These are phyloP conservation scores for Silene vulgaris DNA, from an alignment of 179 eudicot species.

Conservation along the genomic window DNA sequence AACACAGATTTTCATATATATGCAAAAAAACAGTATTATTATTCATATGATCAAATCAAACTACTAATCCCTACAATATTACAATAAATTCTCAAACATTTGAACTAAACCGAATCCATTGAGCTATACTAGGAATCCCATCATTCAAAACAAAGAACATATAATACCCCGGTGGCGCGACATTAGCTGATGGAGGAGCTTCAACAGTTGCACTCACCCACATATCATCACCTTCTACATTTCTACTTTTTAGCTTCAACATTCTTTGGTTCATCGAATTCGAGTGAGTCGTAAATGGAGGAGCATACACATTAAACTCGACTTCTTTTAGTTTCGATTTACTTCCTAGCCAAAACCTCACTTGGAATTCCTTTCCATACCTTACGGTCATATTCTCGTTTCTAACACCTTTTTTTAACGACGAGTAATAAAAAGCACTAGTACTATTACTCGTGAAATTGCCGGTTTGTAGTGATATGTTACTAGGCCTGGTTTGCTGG, in stretches of 20 bases:
- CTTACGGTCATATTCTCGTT: constrained; percentile 14
- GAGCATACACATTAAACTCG: constrained; percentile 47
- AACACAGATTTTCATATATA: too few relatives aligned
- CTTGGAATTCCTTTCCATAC: constrained; percentile 28
- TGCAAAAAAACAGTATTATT: not conserved
- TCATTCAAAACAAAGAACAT: constrained; percentile 51
- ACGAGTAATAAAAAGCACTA: not conserved
- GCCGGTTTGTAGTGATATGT: constrained; percentile 13
- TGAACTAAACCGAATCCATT: constrained; percentile 52
- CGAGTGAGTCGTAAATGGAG: constrained; percentile 80
- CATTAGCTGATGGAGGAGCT: constrained; percentile 52
- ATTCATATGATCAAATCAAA: not conserved
- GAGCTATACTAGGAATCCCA: constrained; percentile 61
- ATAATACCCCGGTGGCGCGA: constrained; percentile 83
- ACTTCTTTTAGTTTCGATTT: constrained; percentile 14
- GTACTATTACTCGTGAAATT: not conserved
- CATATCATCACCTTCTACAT: constrained; percentile 21
- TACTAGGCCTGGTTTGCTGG: constrained; percentile 22
- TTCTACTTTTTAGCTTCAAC: constrained; percentile 34
- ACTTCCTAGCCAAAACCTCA: constrained; percentile 25
- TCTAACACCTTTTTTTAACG: not conserved
- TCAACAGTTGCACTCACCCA: constrained; percentile 29
- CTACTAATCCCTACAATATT: not conserved
- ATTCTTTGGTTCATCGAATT: constrained; percentile 62
- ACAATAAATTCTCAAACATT: constrained; percentile 12